Evolutionary conservation across 1,284 basidiomycete species (phyloP).

Genomic region (Veloporphyrellus conicus): DNA sequence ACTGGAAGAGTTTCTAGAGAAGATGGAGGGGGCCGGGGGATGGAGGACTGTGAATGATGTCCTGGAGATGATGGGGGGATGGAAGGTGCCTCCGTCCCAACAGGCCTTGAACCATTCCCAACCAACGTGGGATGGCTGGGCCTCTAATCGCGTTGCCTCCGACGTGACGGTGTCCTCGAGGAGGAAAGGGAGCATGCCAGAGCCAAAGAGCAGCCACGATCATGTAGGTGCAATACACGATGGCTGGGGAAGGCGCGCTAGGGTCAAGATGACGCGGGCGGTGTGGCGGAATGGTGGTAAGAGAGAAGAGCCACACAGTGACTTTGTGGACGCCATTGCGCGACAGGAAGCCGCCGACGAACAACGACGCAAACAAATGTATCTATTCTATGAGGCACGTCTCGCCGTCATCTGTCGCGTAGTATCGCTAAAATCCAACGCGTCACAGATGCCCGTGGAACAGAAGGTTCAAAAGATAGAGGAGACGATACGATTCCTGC

Average conservation of each 20-base stretch:
- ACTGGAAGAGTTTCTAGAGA: slow-evolving; percentile 49
- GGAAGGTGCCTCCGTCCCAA: slow-evolving; percentile 9
- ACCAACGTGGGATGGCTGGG: too few relatives aligned
- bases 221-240: background rate
- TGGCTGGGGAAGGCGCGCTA: slow-evolving; percentile 2
- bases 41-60: slow-evolving; percentile 29
- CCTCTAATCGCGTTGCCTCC: slow-evolving; percentile 13
- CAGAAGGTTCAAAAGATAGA: slow-evolving; percentile 43
- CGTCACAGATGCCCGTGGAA: slow-evolving; percentile 47
- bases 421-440: background rate
- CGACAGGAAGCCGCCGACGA: slow-evolving; percentile 38
- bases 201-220: background rate
- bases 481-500: slow-evolving; percentile 32
- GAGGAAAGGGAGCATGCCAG: background rate
- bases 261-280: background rate
- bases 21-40: slow-evolving; percentile 33
- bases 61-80: slow-evolving; percentile 23
- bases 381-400: slow-evolving; percentile 49
- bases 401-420: background rate
- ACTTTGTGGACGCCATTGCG: slow-evolving; percentile 51
- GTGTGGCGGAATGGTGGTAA: slow-evolving; percentile 3
- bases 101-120: too few relatives aligned
- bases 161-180: slow-evolving; percentile 23
- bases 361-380: slow-evolving; percentile 42
- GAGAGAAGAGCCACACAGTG: slow-evolving; percentile 7